Base-by-base conservation (phyloP, 805 yeast species). In the Wickerhamomyces pijperi region DNA sequence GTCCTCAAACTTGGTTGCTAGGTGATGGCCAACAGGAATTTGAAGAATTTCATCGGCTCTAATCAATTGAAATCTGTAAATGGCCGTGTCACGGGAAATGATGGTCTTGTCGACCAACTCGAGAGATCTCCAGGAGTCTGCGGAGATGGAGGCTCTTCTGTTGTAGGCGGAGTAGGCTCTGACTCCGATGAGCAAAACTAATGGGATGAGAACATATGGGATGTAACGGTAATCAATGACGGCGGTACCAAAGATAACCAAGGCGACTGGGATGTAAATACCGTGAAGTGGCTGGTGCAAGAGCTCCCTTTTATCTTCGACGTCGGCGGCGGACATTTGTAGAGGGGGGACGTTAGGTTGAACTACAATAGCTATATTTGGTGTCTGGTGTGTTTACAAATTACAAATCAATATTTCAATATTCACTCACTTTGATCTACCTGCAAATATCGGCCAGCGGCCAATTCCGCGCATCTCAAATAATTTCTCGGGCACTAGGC, bases 21-120 rank as follows among this genome's bases (percentile, higher is more conserved):
- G 64, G 56, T 81, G 83, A 53, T 79, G 84, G 28, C 92, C 92
- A 33, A 82, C 72, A 19, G 90, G 87, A 36, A 82, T 68, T 39
- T 74, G 65, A 48, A 83, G 64, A 8, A 71, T 65, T 50, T 81
- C 87, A 32, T 71, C 68, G 4, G 75, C 76, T 40, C 76, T 69
- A 42, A 64, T 64, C 50, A 83, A 63, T 51, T 74, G 74, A 62
- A 83, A 83, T 42, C 92, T 66, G 55, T 82, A 83, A 43, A 83
- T 61, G 34, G 88, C 87, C 6, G 79, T 60, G 59, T 82, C 78
- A 49, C 70, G 78, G 12, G 84, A 74, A 41, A 83, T 68, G 38
- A 83, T 64, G 2, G 90, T 83, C 60, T 78, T 82, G 48, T 83
- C 92, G 25, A 74, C 64, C 50, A 83, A 61, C 58, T 82, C 92